These are phyloP conservation scores for Boletus semigastroideus DNA, from an alignment of 1,284 basidiomycete species.

Conservation along the genomic window DNA sequence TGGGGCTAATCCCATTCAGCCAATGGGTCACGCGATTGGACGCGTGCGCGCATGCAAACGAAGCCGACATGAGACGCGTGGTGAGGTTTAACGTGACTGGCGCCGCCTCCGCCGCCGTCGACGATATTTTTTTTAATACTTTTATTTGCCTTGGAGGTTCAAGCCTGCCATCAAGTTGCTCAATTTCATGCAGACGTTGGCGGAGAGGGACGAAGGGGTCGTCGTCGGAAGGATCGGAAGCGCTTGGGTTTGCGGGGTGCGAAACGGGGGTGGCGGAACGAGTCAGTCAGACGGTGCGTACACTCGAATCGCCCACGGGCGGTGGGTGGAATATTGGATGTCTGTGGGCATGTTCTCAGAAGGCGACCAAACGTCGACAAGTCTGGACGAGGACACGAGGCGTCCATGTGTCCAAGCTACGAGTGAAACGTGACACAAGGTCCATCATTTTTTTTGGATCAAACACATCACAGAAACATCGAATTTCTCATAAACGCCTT, in stretches of 20 bases:
- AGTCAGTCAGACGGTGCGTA: too few species aligned
- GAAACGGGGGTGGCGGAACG: too few species aligned
- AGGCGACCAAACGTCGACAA: background rate
- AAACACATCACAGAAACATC: too few species aligned
- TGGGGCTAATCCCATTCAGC: too few species aligned
- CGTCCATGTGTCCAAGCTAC: slow-evolving; percentile 1
- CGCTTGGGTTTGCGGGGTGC: too few species aligned
- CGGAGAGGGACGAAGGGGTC: slow-evolving; percentile 7
- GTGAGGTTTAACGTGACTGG: background rate
- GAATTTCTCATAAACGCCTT: too few species aligned
- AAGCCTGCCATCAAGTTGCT: slow-evolving; percentile 24
- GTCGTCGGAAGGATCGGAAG: background rate
- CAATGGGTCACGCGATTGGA: too few species aligned
- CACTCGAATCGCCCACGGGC: too few species aligned
- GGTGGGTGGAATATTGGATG: too few species aligned
- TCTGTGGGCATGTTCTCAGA: background rate
- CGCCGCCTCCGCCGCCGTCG: slow-evolving; percentile 5
- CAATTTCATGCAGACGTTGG: slow-evolving; percentile 11
- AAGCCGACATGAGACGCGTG: slow-evolving; percentile 14
- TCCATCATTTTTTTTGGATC: too few species aligned
- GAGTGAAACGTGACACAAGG: too few species aligned
- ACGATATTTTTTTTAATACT: slow-evolving; percentile 1
- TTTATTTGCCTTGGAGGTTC: background rate
- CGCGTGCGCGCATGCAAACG: slow-evolving; percentile 2
- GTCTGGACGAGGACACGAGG: slow-evolving; percentile 15